phyloP scores from a whole-genome alignment of 2,329 filamentous ascomycete genomes.

The Pseudocercospora cruenta region DNA sequence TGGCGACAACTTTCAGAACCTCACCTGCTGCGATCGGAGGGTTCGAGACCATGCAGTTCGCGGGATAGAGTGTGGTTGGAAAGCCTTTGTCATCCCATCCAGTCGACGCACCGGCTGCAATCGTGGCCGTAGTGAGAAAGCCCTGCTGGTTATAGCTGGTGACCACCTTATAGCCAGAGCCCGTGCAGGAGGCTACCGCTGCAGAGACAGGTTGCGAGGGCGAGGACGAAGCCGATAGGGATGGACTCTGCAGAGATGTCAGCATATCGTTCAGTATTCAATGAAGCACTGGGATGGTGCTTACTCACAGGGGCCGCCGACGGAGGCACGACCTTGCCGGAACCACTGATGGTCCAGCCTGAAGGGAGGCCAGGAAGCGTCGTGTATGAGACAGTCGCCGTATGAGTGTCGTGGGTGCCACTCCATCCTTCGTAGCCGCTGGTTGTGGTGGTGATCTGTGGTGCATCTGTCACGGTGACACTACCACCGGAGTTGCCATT shows the following conservation, averaged over 20 bases:
- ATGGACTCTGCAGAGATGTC: conserved; percentile 41
- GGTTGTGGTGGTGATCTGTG: conserved; percentile 65
- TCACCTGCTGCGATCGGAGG: conserved; percentile 12
- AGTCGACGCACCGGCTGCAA: conserved; percentile 43
- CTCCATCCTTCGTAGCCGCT: conserved; percentile 66
- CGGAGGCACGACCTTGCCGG: conserved; percentile 77
- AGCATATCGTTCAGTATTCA: conserved; percentile 32
- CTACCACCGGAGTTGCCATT: conserved; percentile 58
- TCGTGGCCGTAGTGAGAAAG: conserved; percentile 53
- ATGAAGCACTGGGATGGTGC: conserved; percentile 42
- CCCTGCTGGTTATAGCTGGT: conserved; percentile 55
- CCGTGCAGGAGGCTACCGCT: conserved; percentile 50
- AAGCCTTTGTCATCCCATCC: conserved; percentile 54
- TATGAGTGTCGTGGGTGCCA: conserved; percentile 57
- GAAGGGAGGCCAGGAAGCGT: conserved; percentile 66
- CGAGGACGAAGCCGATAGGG: conserved; percentile 57
- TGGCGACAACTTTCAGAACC: conserved; percentile 17
- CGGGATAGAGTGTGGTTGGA: conserved; percentile 42
- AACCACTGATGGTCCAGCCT: conserved; percentile 78
- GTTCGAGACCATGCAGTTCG: conserved; percentile 24
- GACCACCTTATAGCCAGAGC: conserved; percentile 47
- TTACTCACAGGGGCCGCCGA: conserved; percentile 70
- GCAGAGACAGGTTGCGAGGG: conserved; percentile 52
- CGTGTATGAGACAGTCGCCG: conserved; percentile 45
- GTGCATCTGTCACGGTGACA: conserved; percentile 59